Base-by-base conservation (phyloP, 2,329 filamentous ascomycete species). In the Clonostachys chloroleuca region DNA sequence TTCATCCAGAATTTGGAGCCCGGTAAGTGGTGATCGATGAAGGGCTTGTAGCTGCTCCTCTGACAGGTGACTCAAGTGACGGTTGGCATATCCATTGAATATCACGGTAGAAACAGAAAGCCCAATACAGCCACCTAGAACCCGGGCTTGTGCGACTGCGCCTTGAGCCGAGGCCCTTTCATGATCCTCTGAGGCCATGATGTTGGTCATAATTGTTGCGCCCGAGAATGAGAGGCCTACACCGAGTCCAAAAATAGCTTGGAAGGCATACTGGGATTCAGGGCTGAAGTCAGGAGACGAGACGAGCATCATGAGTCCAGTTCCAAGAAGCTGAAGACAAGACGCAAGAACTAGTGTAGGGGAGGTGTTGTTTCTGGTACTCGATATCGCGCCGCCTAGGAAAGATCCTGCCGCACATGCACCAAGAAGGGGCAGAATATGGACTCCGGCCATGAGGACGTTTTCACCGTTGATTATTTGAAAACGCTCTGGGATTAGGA, bases 131-230 rank as follows among this genome's bases (percentile, higher is more conserved):
- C 81, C 81, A 2, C 81, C 81, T 3, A 84, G 63, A 1, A 84
- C 76, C 13, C 81, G 73, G 2, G 77, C 73, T 59, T 85, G 81
- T 2, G 81, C 77, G 10, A 83, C 69, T 5, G 79, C 74, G 0
- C 80, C 81, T 53, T 84, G 79, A 0, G 78, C 79, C 3, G 79
- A 75, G 1, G 81, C 80, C 44, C 80, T 66, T 46, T 80, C 74
- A 48, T 66, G 67, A 8, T 64, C 60, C 16, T 70, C 63, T 1
- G 75, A 70, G 5, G 68, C 64, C 42, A 81, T 70, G 13, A 81
- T 67, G 42, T 75, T 76, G 3, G 77, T 78, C 55, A 82, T 74
- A 48, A 84, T 79, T 1, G 79, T 81, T 8, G 74, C 74, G 3
- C 75, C 72, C 1, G 76, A 77, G 51, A 82, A 77, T 10, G 74